These are phyloP conservation scores for Rhodosporidiobolus sp. DNA, from an alignment of 768 basidiomycete genomes.

Conservation along the genomic window DNA sequence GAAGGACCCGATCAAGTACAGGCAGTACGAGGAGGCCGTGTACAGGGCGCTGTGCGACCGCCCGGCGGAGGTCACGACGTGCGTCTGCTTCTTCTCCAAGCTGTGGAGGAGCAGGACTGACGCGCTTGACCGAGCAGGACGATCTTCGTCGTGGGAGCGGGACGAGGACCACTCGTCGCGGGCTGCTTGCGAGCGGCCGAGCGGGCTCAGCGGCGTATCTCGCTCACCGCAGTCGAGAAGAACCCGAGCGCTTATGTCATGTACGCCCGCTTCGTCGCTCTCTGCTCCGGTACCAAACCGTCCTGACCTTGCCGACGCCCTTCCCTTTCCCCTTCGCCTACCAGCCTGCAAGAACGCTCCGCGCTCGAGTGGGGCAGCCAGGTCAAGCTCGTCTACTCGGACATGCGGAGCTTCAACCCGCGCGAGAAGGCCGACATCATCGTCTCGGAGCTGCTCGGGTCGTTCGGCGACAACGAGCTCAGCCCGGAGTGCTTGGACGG, in stretches of 20 bases:
- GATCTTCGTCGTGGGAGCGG: conserved; percentile 90
- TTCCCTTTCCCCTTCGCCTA: too few relatives aligned
- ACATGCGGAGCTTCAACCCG: conserved; percentile 83
- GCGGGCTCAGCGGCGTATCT: conserved; percentile 65
- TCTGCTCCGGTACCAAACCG: conserved; percentile 1
- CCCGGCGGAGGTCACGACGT: conserved; percentile 63
- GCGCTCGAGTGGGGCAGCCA: conserved; percentile 74
- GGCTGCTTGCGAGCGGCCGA: conserved; percentile 74
- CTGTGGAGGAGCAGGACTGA: background rate
- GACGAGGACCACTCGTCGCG: conserved; percentile 85
- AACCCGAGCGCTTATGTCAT: conserved; percentile 94
- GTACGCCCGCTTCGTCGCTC: conserved; percentile 55
- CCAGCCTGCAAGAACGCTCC: conserved; percentile 77
- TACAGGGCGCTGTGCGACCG: conserved; percentile 73
- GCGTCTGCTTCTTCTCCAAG: conserved; percentile 45
- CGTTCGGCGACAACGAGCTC: conserved; percentile 97
- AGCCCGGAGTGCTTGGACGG: conserved; percentile 98
- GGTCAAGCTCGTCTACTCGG: conserved; percentile 83
- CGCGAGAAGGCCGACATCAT: conserved; percentile 80
- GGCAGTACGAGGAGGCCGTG: conserved; percentile 91
- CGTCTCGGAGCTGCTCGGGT: conserved; percentile 91
- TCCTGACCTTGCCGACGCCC: background rate
- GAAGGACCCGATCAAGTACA: conserved; percentile 93
- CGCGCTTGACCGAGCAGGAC: conserved; percentile 55
- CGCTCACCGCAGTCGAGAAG: conserved; percentile 78